Percentiles rank a stretch among this genome's conserved stretches.
Conservation (phyloP, 1,284 basidiomycete genomes). For the Ustanciosporium gigantosporum region DNA sequence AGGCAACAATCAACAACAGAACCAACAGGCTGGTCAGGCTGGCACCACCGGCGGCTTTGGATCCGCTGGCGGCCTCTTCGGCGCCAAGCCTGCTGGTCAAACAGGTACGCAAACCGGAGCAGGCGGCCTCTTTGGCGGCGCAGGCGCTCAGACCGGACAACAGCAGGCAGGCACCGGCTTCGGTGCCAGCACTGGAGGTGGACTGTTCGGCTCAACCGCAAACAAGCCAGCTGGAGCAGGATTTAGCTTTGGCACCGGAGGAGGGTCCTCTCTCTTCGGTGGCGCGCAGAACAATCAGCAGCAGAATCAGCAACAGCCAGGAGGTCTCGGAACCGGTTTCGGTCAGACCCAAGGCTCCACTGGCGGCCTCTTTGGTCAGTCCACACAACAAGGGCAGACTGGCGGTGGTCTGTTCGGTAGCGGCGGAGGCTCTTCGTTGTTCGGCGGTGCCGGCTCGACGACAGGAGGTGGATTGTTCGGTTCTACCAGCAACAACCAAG, state of each 20-base stretch:
- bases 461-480: slow-evolving; percentile 64
- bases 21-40: slow-evolving; percentile 31
- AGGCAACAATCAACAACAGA: slow-evolving; percentile 24
- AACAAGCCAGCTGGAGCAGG: slow-evolving; percentile 37
- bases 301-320: slow-evolving; percentile 18
- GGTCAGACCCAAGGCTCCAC: slow-evolving; percentile 21
- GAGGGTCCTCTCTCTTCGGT: slow-evolving; percentile 54
- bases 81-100: slow-evolving; percentile 49
- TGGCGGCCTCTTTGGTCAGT: slow-evolving; percentile 53
- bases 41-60: slow-evolving; percentile 39
- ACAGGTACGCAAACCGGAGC: slow-evolving; percentile 47
- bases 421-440: slow-evolving; percentile 48
- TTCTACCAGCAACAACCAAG: slow-evolving; percentile 57
- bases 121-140: slow-evolving; percentile 60
- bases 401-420: slow-evolving; percentile 52
- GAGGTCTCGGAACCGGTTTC: slow-evolving; percentile 31
- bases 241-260: slow-evolving; percentile 48
- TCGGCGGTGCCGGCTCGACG: slow-evolving; percentile 54
- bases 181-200: slow-evolving; percentile 39
- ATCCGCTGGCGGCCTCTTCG: slow-evolving; percentile 47
- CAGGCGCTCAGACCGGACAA: slow-evolving; percentile 52
- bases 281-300: slow-evolving; percentile 31
- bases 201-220: slow-evolving; percentile 59
- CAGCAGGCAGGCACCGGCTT: slow-evolving; percentile 30
- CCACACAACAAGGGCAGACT: slow-evolving; percentile 34